Conservation (phyloP, 1,284 basidiomycete species). For the Caloboletus inedulis region DNA sequence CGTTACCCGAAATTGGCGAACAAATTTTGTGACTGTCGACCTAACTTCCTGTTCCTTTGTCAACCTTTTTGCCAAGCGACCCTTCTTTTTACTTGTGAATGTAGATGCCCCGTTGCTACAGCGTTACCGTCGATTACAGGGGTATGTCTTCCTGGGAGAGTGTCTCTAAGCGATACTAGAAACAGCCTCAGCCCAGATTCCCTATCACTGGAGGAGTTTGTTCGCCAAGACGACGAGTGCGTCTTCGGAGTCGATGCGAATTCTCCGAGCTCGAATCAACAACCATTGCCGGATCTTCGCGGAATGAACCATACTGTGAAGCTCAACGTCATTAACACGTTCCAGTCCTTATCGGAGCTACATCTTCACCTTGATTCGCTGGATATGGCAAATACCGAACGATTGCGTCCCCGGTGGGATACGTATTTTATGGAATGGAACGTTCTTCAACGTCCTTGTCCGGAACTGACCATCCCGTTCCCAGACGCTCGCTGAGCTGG, state of each 20-base stretch:
- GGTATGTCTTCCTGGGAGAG: conserved; percentile 37
- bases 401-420: conserved; percentile 88
- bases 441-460: not conserved
- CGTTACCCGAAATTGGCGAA: conserved; percentile 81
- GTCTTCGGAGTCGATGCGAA: conserved; percentile 45
- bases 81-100: conserved; percentile 85
- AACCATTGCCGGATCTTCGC: conserved; percentile 36
- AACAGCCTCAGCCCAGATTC: conserved; percentile 20
- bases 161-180: conserved; percentile 11
- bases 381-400: conserved; percentile 67
- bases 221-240: conserved; percentile 59
- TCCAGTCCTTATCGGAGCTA: conserved; percentile 52
- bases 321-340: conserved; percentile 73
- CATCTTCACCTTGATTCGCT: conserved; percentile 64
- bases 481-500: conserved; percentile 83
- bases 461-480: conserved; percentile 6
- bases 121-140: conserved; percentile 51
- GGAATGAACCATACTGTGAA: conserved; percentile 51
- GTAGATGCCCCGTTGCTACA: conserved; percentile 82
- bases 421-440: conserved; percentile 86
- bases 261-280: not conserved
- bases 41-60: conserved; percentile 60
- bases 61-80: conserved; percentile 76
- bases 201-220: conserved; percentile 65
- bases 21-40: conserved; percentile 80